Evolutionary conservation across 2,329 filamentous ascomycete genomes (phyloP), one percentile per base, ranked within the genome.

Genomic region (Neoscytalidium dimidiatum): DNA sequence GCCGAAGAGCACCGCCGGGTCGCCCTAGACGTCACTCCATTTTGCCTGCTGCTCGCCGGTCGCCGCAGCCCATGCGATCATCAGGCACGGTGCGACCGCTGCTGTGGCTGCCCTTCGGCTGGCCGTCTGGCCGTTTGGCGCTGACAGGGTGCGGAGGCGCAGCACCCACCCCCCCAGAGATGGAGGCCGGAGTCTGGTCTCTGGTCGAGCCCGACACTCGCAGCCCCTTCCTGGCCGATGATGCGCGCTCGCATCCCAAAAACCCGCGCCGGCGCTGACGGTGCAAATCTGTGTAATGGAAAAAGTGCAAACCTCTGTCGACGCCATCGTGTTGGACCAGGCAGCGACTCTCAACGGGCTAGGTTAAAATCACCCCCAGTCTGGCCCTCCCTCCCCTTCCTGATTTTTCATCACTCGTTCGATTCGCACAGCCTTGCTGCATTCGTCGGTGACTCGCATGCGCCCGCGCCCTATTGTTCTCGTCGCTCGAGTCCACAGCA

Each of bases 221-320:
- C 28, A 38, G 53, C 38, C 38, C 53, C 53, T 41, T 14, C 38
- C 53, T 41, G 56, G 38, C 56, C 56, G 26, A 60, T 60, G 56
- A 62, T 62, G 58, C 31, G 41, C 43, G 57, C 57, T 49, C 57
- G 57, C 57, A 48, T 43, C 44, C n/a, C 13, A 21, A 19, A 13
- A 13, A 7, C 49, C 19, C 28, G 14, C 14, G 35, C 35, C 35
- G 38, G 26, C 17, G 9, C 56, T 46, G 53, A 38, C 53, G 53
- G 53, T 58, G 53, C 53, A 58, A 29, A 14, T 46, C 44, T 51
- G 58, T 62, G 58, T 62, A 51, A 62, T 62, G 58, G 19, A 23
- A 44, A 33, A 26, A 28, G 58, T 51, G 29, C 58, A 26, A 19
- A 44, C 1, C 41, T 31, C n/a, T 13, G 38, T 35, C 21, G 9